These are phyloP conservation scores for Viridothelium virens DNA, from an alignment of 495 filamentous ascomycete species.

Conservation along the genomic window DNA sequence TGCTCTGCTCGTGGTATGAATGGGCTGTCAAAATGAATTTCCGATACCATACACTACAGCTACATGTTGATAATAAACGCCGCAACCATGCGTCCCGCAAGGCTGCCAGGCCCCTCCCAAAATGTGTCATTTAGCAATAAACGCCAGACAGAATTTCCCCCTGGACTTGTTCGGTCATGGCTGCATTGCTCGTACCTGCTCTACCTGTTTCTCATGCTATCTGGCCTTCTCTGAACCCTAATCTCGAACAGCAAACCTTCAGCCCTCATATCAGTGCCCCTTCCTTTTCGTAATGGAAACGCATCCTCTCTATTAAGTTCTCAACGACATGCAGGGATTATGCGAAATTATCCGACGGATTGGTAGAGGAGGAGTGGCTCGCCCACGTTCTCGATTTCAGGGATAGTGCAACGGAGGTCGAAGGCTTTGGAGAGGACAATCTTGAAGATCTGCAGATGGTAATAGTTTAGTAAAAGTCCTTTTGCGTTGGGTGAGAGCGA, in stretches of 20 bases:
- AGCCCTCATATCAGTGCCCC: too few species aligned
- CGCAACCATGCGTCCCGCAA: slow-evolving; percentile 1
- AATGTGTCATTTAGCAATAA: not conserved
- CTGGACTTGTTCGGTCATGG: not conserved
- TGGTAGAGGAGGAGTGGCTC: slow-evolving; percentile 88
- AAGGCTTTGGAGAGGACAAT: slow-evolving; percentile 98
- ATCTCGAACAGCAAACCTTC: not conserved
- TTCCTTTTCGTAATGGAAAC: not conserved
- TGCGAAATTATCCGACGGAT: slow-evolving; percentile 19
- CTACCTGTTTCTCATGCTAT: not conserved
- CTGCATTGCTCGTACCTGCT: slow-evolving; percentile 7
- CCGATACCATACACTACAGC: too few species aligned
- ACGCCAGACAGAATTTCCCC: not conserved
- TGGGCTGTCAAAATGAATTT: too few species aligned
- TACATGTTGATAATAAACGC: not conserved
- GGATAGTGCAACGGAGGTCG: slow-evolving; percentile 97
- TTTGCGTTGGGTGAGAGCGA: not conserved
- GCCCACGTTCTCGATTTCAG: slow-evolving; percentile 94
- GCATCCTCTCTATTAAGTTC: not conserved
- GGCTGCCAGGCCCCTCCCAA: not conserved
- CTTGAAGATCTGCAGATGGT: slow-evolving; percentile 77
- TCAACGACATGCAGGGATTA: not conserved
- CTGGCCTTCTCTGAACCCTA: too few species aligned
- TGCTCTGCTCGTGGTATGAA: too few species aligned
- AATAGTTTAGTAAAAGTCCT: not conserved